These are phyloP conservation scores for Cyclotella sp. DNA, from an alignment of 108 stramenopile genomes.

Conservation along the genomic window DNA sequence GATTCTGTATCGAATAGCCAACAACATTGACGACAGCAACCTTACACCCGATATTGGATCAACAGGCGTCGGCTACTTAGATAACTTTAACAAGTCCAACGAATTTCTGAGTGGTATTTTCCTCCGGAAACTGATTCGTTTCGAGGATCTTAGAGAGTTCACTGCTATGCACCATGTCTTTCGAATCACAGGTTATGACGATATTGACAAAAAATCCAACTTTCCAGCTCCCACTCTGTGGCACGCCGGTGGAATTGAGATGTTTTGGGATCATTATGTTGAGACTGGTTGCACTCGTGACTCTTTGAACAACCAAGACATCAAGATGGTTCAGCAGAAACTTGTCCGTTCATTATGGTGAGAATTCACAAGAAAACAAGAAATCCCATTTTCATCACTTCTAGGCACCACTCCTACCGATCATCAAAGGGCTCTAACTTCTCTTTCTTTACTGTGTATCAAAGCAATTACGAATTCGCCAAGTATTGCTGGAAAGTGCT, in stretches of 20 bases:
- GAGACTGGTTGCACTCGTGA: conserved; percentile 31
- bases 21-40: conserved; percentile 36
- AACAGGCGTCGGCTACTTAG: background rate
- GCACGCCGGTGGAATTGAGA: conserved; percentile 21
- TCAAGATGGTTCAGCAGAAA: conserved; percentile 13
- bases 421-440: too few relatives aligned
- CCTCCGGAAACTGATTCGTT: conserved; percentile 39
- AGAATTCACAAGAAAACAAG: too few relatives aligned
- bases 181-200: conserved; percentile 28
- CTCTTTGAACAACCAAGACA: conserved; percentile 35
- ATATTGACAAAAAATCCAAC: conserved; percentile 5
- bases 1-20: conserved; percentile 15
- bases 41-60: background rate
- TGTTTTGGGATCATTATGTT: conserved; percentile 51
- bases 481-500: conserved; percentile 48
- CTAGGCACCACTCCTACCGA: too few relatives aligned
- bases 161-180: conserved; percentile 36
- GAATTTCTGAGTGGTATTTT: conserved; percentile 27
- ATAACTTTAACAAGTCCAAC: conserved; percentile 3
- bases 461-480: conserved; percentile 50
- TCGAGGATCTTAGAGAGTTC: conserved; percentile 43
- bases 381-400: too few relatives aligned
- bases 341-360: conserved; percentile 9
- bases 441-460: too few relatives aligned
- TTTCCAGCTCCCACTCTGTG: conserved; percentile 45